Base-by-base conservation (phyloP, 192 early-diverging fungal genomes). In the Phlyctochytrium arcticum region DNA sequence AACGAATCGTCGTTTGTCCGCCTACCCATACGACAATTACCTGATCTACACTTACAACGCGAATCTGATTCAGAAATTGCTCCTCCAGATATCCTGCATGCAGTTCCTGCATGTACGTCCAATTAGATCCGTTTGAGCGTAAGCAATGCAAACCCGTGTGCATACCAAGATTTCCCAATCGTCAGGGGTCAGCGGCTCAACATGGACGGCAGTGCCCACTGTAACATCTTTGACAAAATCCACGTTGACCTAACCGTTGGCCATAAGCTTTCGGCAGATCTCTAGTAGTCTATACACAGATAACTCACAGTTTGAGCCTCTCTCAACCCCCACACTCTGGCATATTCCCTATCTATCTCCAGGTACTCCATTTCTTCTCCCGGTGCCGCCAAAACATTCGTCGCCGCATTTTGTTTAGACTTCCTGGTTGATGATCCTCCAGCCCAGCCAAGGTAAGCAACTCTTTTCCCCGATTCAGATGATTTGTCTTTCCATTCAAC, bases 361-460 rank as follows among this genome's bases (percentile, higher is more conserved):
- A 74, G 7, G 12, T 29, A 34, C 21, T 67, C 36, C 30, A 3
- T 19, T 17, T 51, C 30, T 7, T 21, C n/a, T n/a, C 35, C 27
- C 55, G 27, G 21, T 26, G 23, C 36, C 65, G 2, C 10, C 12
- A 15, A n/a, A 8, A 15, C 26, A 26, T n/a, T 17, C 24, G 31
- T 17, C 23, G 19, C 35, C 30, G 29, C 23, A 37, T 6, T 21
- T 8, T 0, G 1, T 8, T 34, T 6, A 23, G 24, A 12, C 23
- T n/a, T 44, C 24, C 23, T 31, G n/a, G 64, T 48, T 12, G 53
- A 15, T 3, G 85, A 71, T 5, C 76, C 72, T 4, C 88, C 88
- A 10, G 85, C 81, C 88, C 88, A 89, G 0, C 84, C 85, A 26
- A 87, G 81, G 59, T 81, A 88, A 7, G 76, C 67, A n/a, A n/a